Conservation (phyloP, 768 basidiomycete genomes). For the Boletus rubropictus region DNA sequence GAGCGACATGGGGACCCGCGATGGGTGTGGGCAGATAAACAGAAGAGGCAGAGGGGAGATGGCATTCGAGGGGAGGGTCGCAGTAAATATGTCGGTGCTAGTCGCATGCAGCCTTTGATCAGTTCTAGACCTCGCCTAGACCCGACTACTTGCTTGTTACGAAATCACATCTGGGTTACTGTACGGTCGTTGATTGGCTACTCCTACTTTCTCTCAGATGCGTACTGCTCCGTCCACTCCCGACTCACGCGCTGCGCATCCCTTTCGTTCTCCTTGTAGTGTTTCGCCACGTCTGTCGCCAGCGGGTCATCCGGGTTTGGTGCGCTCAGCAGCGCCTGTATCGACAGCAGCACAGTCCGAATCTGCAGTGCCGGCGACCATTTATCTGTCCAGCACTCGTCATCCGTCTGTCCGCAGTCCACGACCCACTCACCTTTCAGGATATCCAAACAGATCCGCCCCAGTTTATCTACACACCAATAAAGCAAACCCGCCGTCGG, state of each 20-base stretch:
- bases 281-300: conserved; percentile 92
- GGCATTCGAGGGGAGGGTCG: conserved; percentile 8
- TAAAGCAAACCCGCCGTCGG: conserved; percentile 8
- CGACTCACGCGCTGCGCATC: conserved; percentile 87
- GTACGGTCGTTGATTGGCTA: too few species aligned
- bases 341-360: conserved; percentile 91
- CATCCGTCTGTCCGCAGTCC: not conserved
- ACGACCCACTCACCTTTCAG: conserved; percentile 68
- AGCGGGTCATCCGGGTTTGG: conserved; percentile 97
- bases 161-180: conserved; percentile 7
- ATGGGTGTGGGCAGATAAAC: not conserved
- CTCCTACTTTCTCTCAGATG: conserved; percentile 36
- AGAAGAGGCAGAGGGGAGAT: conserved; percentile 9
- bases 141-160: conserved; percentile 3
- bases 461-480: conserved; percentile 77
- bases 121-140: conserved; percentile 26
- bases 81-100: conserved; percentile 11
- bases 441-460: conserved; percentile 97
- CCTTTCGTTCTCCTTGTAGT: conserved; percentile 96
- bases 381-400: conserved; percentile 58
- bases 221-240: conserved; percentile 95
- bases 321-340: conserved; percentile 93
- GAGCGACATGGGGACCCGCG: conserved; percentile 21
- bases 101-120: conserved; percentile 1
- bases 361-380: conserved; percentile 99